Evolutionary conservation across 2,329 filamentous ascomycete genomes (phyloP).

Genomic region (Fusarium proliferatum): DNA sequence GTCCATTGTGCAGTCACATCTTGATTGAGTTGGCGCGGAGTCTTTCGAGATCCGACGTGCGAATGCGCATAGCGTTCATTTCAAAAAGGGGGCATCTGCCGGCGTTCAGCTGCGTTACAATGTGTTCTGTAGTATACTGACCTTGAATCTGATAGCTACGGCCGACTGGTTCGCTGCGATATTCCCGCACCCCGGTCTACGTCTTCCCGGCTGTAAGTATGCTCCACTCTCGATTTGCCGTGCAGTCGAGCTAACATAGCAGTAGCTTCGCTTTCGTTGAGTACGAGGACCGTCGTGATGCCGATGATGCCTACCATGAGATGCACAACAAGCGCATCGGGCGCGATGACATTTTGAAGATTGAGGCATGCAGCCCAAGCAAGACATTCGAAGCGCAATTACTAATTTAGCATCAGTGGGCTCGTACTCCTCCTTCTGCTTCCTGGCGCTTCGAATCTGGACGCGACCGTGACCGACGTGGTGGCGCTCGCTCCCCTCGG

Average conservation of each 20-base stretch:
- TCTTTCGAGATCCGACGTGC: constrained; percentile 39
- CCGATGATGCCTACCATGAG: constrained; percentile 98
- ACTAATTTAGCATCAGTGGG: constrained; percentile 74
- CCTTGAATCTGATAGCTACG: constrained; percentile 75
- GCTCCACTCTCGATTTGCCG: not conserved
- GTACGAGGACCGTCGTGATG: constrained; percentile 97
- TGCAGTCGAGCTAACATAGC: constrained; percentile 17
- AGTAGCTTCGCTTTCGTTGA: constrained; percentile 95
- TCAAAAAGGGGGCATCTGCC: constrained; percentile 43
- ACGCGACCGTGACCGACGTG: constrained; percentile 75
- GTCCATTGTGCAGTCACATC: constrained; percentile 45
- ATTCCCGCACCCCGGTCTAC: constrained; percentile 96
- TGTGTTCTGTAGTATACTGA: constrained; percentile 60
- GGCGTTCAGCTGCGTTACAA: constrained; percentile 35
- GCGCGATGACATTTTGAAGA: constrained; percentile 95
- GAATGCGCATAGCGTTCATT: constrained; percentile 42
- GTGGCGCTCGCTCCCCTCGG: constrained; percentile 70
- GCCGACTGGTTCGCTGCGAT: constrained; percentile 96
- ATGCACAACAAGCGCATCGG: constrained; percentile 99
- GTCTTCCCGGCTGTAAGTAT: constrained; percentile 90
- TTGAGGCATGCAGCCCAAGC: constrained; percentile 77
- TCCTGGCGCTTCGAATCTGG: constrained; percentile 99
- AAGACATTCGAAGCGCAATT: not conserved
- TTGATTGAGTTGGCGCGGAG: constrained; percentile 41
- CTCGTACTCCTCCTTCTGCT: constrained; percentile 94